Evolutionary conservation across 257 asterid species (phyloP), one percentile per base, ranked within the genome.

Genomic region (Solanum sejunctum): DNA sequence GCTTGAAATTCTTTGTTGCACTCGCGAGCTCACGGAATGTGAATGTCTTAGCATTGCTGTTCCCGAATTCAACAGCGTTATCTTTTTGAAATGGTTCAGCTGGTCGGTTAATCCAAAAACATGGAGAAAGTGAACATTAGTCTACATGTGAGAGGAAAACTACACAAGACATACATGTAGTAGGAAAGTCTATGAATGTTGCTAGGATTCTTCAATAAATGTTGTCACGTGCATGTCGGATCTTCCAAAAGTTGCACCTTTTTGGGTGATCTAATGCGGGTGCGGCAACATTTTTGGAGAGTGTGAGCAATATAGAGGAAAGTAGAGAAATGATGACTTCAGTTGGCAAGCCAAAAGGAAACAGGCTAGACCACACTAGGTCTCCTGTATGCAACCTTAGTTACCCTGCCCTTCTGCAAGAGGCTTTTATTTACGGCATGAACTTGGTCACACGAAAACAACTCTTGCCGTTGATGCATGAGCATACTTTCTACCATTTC

Each of bases 11-110:
- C 15, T 83, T 86, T 60, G 86, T 83, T 20, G 88, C 88, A 45
- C 75, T 75, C 9, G 88, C 88, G 23, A 86, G 88, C 84, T 86
- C 86, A 32, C 88, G 88, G 84, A 86, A 86, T 4, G 88, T 86
- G 84, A 36, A 86, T 21, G 80, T 75, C 73, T 63, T 86, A 61
- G 84, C 86, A 5, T 51, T 21, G 39, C 49, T 83, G 21, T 57
- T 64, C 9, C 60, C 75, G 10, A 9, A 63, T 47, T 20, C 83
- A 45, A 12, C 47, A 36, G 66, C 39, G 17, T 85, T 78, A 80
- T 20, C 80, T 32, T 43, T 45, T 54, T 58, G 43, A 58, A 69
- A 12, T 67, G 54, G 56, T 82, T 72, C 86, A 72, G 86, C 73
- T 82, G 83, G 82, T 52, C 0, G 26, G 63, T 78, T 9, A 52